Base-by-base conservation (phyloP, 768 basidiomycete species). In the Boletus bicolor region DNA sequence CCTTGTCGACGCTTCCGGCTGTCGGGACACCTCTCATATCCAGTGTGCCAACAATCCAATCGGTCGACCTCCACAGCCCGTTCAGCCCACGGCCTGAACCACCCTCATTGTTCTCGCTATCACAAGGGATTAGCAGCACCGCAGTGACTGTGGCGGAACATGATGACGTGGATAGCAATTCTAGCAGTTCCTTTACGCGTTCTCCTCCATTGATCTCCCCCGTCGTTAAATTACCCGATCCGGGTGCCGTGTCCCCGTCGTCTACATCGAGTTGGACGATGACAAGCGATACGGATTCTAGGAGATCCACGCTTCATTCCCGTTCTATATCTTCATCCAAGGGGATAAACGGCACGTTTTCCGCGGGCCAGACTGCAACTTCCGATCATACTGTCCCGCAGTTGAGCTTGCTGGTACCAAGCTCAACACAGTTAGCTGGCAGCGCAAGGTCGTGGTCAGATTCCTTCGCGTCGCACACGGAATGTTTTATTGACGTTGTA, bases 41-140 rank as follows among this genome's bases (percentile, higher is more conserved):
- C 12, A 44, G 50, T 32, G 28, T 55, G 3, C 57, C 53, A 51
- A 56, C 58, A 7, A 51, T 57, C 30, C 55, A 35, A 38, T 61
- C 67, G 0, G 51, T 36, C 17, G 56, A 66, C 44, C 49, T 55
- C 12, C 58, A 55, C 8, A 64, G 62, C 38, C 71, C 64, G 5
- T 72, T 72, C 49, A 71, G 69, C 32, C 70, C 70, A 14, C 67
- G 69, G 10, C 64, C 63, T 28, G 69, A 67, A 38, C 52, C 57
- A 15, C 49, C 62, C 12, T 12, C 57, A 1, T 41, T 63, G 34
- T 59, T 64, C 30, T 53, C 67, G 7, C 44, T 72, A 30, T 51
- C 65, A 49, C 65, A 66, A 35, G 56, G 52, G 34, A 48, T 64
- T 7, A 43, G 32, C 30, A 41, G n/a, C 15, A 9, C 47, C 3